Conservation (phyloP, 2,329 filamentous ascomycete genomes). For the Xylaria sp. region DNA sequence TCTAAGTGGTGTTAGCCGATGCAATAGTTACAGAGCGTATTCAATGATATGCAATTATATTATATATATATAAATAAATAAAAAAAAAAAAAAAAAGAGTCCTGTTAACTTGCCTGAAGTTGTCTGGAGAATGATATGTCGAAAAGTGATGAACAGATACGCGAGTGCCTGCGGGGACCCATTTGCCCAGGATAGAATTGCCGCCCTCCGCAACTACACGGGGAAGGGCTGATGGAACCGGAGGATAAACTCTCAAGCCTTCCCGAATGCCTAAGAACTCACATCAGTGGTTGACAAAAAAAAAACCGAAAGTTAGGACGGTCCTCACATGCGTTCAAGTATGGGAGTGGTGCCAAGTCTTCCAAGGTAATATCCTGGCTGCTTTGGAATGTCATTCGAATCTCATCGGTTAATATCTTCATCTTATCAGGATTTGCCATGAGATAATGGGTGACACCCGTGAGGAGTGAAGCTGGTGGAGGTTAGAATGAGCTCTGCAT, state of each 20-base stretch:
- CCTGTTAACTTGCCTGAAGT: constrained; percentile 24
- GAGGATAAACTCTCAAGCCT: constrained; percentile 28
- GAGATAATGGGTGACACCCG: constrained; percentile 21
- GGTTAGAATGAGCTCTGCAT: not conserved
- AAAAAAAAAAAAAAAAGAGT: not conserved
- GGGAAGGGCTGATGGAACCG: constrained; percentile 21
- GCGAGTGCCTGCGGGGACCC: constrained; percentile 18
- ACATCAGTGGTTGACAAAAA: not conserved
- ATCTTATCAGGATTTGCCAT: constrained; percentile 34
- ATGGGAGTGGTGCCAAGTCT: constrained; percentile 21
- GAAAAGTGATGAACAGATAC: constrained; percentile 28
- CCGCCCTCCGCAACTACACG: constrained; percentile 25
- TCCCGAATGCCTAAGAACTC: constrained; percentile 20
- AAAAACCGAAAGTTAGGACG: not conserved
- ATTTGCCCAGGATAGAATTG: constrained; percentile 20
- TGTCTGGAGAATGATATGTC: constrained; percentile 18
- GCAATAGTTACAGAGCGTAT: not conserved
- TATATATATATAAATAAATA: too few species aligned
- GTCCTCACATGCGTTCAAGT: constrained; percentile 34
- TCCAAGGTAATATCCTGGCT: constrained; percentile 37
- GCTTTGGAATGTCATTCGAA: constrained; percentile 35
- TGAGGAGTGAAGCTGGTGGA: constrained; percentile 44
- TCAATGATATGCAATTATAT: not conserved
- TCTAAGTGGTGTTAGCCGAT: not conserved
- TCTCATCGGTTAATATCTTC: constrained; percentile 36